Conservation (phyloP, 2,329 filamentous ascomycete species). For the Septoria linicola region DNA sequence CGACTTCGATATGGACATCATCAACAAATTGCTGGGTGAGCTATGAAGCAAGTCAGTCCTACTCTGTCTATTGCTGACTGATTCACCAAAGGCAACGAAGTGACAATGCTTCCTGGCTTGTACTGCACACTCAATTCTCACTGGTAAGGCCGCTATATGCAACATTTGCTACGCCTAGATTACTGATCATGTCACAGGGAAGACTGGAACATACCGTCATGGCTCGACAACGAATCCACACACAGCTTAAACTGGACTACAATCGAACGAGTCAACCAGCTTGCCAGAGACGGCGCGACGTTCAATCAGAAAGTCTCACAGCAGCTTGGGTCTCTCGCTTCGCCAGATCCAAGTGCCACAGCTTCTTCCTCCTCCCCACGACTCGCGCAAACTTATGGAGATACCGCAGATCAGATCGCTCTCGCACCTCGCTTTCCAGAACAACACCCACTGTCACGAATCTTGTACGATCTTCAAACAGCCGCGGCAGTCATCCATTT, state of each 20-base stretch:
- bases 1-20: conserved; percentile 37
- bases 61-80: neutral
- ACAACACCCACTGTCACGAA: conserved; percentile 21
- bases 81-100: conserved; percentile 22
- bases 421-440: conserved; percentile 20
- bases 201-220: conserved; percentile 35
- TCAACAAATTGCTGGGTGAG: conserved; percentile 32
- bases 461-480: conserved; percentile 27
- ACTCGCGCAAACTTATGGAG: no score
- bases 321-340: no score
- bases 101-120: conserved; percentile 32
- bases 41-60: no score
- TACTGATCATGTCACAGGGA: no score
- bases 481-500: conserved; percentile 32
- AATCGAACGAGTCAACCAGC: conserved; percentile 20
- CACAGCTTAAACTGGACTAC: conserved; percentile 21
- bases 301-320: neutral
- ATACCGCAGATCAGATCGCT: no score
- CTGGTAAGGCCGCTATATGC: no score
- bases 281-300: conserved; percentile 1
- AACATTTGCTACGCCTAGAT: no score
- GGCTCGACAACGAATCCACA: conserved; percentile 25
- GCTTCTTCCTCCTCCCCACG: neutral
- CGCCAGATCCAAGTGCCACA: neutral
- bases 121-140: conserved; percentile 34